Base-by-base conservation (phyloP, 371 early-diverging fungal genomes). In the Mortierella sp. region DNA sequence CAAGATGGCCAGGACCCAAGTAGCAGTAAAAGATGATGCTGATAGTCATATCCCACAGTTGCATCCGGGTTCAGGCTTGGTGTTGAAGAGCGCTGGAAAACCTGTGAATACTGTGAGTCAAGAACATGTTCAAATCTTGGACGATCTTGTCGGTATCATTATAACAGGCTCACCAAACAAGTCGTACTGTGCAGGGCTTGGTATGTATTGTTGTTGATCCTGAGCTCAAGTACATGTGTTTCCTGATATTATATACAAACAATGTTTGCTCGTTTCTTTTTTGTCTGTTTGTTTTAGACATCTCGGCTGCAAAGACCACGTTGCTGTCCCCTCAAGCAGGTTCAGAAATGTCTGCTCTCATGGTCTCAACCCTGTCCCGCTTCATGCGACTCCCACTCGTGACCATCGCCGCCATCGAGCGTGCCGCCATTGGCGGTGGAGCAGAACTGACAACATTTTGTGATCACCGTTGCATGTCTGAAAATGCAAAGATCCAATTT, bases 391-490 rank as follows among this genome's bases (percentile, higher is more conserved):
- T 94, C 5, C 90, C 92, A 0, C 67, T 91, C 37, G 70, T 93
- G 30, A 85, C 92, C 4, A 84, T 93, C 16, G 93, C 92, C 0
- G 89, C 91, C 0, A 83, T 93, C 22, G 88, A 90, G 12, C 91
- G 92, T 43, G 85, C 87, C 14, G 92, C 91, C 24, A 84, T 94
- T 30, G 94, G 94, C 8, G 94, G 93, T 10, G 94, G 94, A 12
- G 92, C 93, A 5, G 94, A 94, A 70, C 77, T 93, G 47, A 73
- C 89, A 3, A 88, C 90, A 0, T 88, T 88, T 18, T 89, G 90
- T 72, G 94, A 94, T 67, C 87, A 88, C 68, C 76, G 93, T 9
- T 89, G 91, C 54, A 76, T 92, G 71, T 62, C 84, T 12, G 77
- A 73, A 12, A 37, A 72, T 9, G 84, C 89, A 64, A 55, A 72